Evolutionary conservation across 768 basidiomycete species (phyloP), one percentile per base, ranked within the genome.

Genomic region (Calocybe gangraenosa): DNA sequence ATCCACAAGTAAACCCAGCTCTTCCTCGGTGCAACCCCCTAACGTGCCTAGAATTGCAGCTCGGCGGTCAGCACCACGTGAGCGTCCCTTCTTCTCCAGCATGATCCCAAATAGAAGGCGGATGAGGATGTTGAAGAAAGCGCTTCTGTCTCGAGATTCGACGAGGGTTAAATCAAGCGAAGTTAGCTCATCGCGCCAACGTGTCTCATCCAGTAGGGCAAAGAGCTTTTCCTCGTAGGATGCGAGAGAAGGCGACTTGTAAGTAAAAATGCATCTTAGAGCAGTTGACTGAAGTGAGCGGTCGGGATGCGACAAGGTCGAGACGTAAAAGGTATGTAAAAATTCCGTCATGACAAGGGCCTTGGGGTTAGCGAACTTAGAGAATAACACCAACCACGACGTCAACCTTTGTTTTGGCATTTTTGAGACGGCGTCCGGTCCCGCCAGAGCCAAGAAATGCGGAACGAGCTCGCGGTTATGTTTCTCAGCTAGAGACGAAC

Each of bases 311-410:
- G 92, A 84, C 18, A 98, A 75, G 17, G 90, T 74, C n/a, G 76
- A 66, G 11, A 74, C 72, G 65, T 93, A 95, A 18, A 92, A 59
- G 1, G 68, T 40, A 33, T 75, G 78, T 3, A 98, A 71, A 0
- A 73, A 72, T 7, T 84, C 75, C 0, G 88, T 78, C 6, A 79
- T 73, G 58, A 82, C 76, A 1, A 94, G 68, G 0, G 92, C 89
- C 65, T 91, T 95, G n/a, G 94, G 95, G 58, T 97, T 98, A 54
- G 69, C 68, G 60, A 99, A 89, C 60, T 93, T 95, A 40, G 88
- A 76, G 63, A 97, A 90, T 9, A 98, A 74, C 15, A 78, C 78
- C 20, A 98, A 79, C 83, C 90, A 98, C 0, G 79, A 71, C 13
- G 66, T 66, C 8, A 96, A 76, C 58, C 82, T 85, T 21, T 71